Base-by-base conservation (phyloP, 306 rosid species). In the Pterocarpus santalinus region DNA sequence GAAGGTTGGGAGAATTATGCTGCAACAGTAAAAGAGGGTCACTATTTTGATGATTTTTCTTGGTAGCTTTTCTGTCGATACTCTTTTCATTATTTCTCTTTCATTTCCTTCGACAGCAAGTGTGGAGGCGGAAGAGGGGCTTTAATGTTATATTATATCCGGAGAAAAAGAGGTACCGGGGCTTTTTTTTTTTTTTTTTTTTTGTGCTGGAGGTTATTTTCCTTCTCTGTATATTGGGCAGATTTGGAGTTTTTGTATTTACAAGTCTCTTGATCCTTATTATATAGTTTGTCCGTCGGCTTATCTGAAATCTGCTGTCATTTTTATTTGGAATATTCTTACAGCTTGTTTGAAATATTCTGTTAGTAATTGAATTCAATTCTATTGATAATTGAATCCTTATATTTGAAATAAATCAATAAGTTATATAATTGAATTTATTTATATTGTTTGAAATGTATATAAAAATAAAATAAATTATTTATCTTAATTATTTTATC, bases 231-330 rank as follows among this genome's bases (percentile, higher is more conserved):
- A 81, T 72, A 80, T 62, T 76, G 75, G 69, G 65, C 78, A 78
- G 82, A 88, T 88, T 84, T 80, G 85, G 91, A 75, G 87, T 86
- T 78, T 81, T 82, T 89, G 88, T 87, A 80, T 78, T 86, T 84
- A 81, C 89, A 78, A 77, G 80, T 91, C 89, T 70, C 47, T 76
- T 80, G 81, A 76, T 81, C 32, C 85, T 69, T 70, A 65, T 75
- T 65, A 70, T 80, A 6, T 80, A 70, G 78, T 68, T 39, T 83
- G 83, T 66, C 53, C 32, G 55, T 61, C 33, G 35, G 28, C 44
- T 76, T 53, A 67, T 33, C 68, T 63, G 51, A 68, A 77, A 52
- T 72, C 61, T 76, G 62, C 4, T 41, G 70, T 69, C 64, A 22
- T 22, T 34, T 5, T 70, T 16, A 44, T 74, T 39, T 70, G 67